Evolutionary conservation across 768 basidiomycete species (phyloP).

Genomic region (Boletus fagicola): DNA sequence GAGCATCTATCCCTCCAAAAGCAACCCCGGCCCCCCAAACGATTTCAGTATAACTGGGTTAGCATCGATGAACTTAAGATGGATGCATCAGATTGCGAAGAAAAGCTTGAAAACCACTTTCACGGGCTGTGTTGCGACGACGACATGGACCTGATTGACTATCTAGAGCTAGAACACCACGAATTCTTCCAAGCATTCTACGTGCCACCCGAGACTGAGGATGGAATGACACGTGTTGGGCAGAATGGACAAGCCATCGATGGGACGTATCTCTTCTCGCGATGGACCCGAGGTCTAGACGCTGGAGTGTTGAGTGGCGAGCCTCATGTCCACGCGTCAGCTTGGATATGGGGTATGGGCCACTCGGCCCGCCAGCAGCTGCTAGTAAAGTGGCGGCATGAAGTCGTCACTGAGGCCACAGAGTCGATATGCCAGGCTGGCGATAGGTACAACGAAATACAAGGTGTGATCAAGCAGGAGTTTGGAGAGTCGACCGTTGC

Average conservation of each 20-base stretch:
- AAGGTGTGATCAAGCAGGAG: constrained; percentile 34
- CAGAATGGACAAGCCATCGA: constrained; percentile 37
- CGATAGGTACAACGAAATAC: constrained; percentile 37
- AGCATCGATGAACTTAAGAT: constrained; percentile 16
- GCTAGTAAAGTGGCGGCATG: constrained; percentile 35
- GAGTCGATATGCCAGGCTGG: constrained; percentile 31
- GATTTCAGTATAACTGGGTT: background rate
- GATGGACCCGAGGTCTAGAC: constrained; percentile 44
- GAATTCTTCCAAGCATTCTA: constrained; percentile 45
- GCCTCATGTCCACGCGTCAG: constrained; percentile 25
- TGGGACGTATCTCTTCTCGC: constrained; percentile 44
- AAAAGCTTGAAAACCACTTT: constrained; percentile 21
- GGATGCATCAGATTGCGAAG: constrained; percentile 38
- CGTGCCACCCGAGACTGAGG: constrained; percentile 33
- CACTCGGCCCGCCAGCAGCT: constrained; percentile 26
- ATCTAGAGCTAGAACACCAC: constrained; percentile 47
- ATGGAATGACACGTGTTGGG: constrained; percentile 49
- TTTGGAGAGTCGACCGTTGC: constrained; percentile 33
- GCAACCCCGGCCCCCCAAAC: background rate
- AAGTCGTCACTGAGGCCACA: constrained; percentile 34
- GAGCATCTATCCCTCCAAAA: constrained; percentile 42
- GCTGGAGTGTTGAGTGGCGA: constrained; percentile 41
- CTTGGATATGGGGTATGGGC: constrained; percentile 41
- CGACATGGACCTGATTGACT: constrained; percentile 34
- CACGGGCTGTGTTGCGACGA: constrained; percentile 16